These are phyloP conservation scores for Grammothele lineata DNA, from an alignment of 768 basidiomycete species.

Conservation along the genomic window DNA sequence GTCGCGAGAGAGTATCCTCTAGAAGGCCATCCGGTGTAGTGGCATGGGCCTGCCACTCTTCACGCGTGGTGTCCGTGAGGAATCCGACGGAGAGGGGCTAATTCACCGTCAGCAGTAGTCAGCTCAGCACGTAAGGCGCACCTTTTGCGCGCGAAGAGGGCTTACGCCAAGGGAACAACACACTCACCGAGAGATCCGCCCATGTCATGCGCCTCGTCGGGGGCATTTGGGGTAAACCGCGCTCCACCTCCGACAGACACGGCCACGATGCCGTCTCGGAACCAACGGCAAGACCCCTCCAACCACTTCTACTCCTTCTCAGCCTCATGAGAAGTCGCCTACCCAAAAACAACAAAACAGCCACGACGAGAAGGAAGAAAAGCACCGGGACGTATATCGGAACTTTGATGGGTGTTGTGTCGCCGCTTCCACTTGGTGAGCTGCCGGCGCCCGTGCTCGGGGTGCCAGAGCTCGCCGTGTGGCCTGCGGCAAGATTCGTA, in stretches of 20 bases:
- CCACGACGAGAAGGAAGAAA: background rate
- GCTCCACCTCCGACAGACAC: background rate
- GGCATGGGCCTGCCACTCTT: no score
- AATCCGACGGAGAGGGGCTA: background rate
- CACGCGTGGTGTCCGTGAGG: no score
- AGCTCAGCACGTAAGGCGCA: background rate
- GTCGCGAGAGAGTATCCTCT: no score
- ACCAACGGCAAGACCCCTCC: no score
- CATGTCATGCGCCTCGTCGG: background rate
- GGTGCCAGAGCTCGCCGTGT: background rate
- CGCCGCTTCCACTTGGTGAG: background rate
- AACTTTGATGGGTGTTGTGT: background rate
- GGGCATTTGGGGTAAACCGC: background rate
- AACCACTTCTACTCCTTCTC: background rate
- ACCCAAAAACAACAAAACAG: background rate
- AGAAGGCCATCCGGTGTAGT: no score
- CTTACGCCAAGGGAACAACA: no score
- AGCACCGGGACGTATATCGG: background rate
- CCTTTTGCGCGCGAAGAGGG: no score
- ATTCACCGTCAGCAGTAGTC: background rate
- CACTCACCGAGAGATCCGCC: background rate
- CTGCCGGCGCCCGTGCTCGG: background rate
- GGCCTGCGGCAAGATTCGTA: background rate
- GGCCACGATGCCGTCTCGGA: no score
- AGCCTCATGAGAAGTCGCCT: background rate